Evolutionary conservation across 2,329 filamentous ascomycete species (phyloP).

Genomic region (Fusarium irregulare): DNA sequence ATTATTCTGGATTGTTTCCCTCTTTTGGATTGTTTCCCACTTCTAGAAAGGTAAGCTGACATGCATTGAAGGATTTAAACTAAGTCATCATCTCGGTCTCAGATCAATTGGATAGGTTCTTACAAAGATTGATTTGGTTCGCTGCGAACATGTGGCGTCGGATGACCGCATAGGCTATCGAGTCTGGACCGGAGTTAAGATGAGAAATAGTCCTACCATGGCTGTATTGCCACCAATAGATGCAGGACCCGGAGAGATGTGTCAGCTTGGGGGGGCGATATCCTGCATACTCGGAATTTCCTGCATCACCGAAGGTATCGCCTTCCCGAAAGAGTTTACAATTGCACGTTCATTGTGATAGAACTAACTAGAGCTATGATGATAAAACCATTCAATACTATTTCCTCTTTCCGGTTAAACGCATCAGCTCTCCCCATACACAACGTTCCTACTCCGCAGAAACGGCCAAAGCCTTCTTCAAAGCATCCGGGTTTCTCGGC

Average conservation of each 20-base stretch:
- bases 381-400: too few species aligned
- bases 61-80: neutral
- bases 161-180: neutral
- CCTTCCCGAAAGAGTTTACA: neutral
- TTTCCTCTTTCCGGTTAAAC: too few species aligned
- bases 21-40: neutral
- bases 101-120: neutral
- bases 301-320: neutral
- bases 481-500: conserved; percentile 54
- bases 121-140: neutral
- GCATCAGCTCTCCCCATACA: too few species aligned
- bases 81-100: too few species aligned
- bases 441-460: neutral
- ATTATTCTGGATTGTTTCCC: neutral
- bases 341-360: neutral
- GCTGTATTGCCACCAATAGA: neutral
- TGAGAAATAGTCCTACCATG: neutral
- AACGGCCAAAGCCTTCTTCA: conserved; percentile 29
- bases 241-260: too few species aligned
- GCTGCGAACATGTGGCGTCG: neutral
- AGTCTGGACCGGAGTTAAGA: neutral
- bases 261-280: neutral
- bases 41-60: neutral
- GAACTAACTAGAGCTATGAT: too few species aligned
- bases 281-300: neutral